A percentile compares a stretch with the other conserved stretches of the same genome.
These are phyloP conservation scores for Paecilomyces dactylethromorphus DNA, from an alignment of 2,329 filamentous ascomycete genomes.

Conservation along the genomic window DNA sequence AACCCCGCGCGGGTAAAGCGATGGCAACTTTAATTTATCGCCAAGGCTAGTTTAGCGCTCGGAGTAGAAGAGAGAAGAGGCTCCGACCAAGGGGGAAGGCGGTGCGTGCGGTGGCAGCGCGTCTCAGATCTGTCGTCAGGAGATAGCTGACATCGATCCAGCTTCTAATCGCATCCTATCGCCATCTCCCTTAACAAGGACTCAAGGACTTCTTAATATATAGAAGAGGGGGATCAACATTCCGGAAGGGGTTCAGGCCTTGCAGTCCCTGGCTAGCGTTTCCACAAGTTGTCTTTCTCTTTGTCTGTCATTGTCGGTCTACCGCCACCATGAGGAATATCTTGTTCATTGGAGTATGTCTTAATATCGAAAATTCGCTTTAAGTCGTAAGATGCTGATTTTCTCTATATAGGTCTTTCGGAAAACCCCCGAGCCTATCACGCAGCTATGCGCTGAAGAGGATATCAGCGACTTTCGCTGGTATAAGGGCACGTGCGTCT, in stretches of 20 bases:
- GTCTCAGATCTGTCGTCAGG: not conserved
- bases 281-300: not conserved
- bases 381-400: not conserved
- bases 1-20: not conserved
- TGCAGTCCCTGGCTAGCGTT: not conserved
- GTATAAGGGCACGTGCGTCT: slow-evolving; percentile 66
- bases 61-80: not conserved
- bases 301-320: not conserved
- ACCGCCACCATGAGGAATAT: slow-evolving; percentile 64
- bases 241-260: not conserved
- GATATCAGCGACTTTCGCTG: slow-evolving; percentile 72
- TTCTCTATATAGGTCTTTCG: slow-evolving; percentile 59
- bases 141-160: not conserved
- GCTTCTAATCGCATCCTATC: not conserved
- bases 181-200: not conserved
- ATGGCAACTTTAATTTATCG: not conserved
- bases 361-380: slow-evolving; percentile 2
- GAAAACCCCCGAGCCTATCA: slow-evolving; percentile 68
- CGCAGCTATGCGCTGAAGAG: slow-evolving; percentile 70
- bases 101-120: not conserved
- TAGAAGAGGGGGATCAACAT: not conserved
- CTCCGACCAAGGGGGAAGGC: not conserved
- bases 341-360: slow-evolving; percentile 75
- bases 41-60: not conserved
- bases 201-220: not conserved